Base-by-base conservation (phyloP, 768 basidiomycete genomes). In the Naganishia antarctica region DNA sequence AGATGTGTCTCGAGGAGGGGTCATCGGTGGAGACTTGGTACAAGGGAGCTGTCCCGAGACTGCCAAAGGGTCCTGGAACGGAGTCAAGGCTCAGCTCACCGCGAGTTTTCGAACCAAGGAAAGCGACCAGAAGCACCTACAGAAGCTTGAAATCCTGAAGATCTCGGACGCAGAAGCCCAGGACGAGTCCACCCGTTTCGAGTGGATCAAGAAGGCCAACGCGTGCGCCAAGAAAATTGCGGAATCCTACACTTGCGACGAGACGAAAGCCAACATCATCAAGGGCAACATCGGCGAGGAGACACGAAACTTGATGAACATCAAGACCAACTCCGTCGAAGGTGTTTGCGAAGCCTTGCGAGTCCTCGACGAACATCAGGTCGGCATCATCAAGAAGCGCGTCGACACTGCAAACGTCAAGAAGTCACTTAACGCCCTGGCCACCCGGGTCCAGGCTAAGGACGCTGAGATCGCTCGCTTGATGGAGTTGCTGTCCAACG, bases 381-480 rank as follows among this genome's bases (percentile, higher is more conserved):
- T 44, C 43, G 43, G 18, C 43, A 44, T 44, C 43, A 44, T 44
- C 43, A 44, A 44, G 43, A 44, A 44, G 43, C 43, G 43, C 11
- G 43, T 44, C 43, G 43, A 44, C 5, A 21, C 43, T 18, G 11
- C 11, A 7, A n/a, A 7, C 11, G n/a, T 21, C 43, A 9, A 44
- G 18, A 18, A 44, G 18, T 44, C 43, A n/a, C 9, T 44, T 9
- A n/a, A 7, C 13, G 8, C 43, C 13, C n/a, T 44, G 43, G n/a
- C 8, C 13, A 18, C 43, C 9, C 8, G 43, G 43, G n/a, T 44
- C 43, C 43, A 44, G 18, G 43, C 43, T 18, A 7, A n/a, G 43
- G n/a, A 44, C 11, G 43, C 43, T 5, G 43, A 44, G n/a, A 18
- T 44, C n/a, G 43, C 43, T 9, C 43, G 43, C 5, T 21, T 44